Conservation (phyloP, 2,329 filamentous ascomycete species). For the Parascedosporium putredinis region DNA sequence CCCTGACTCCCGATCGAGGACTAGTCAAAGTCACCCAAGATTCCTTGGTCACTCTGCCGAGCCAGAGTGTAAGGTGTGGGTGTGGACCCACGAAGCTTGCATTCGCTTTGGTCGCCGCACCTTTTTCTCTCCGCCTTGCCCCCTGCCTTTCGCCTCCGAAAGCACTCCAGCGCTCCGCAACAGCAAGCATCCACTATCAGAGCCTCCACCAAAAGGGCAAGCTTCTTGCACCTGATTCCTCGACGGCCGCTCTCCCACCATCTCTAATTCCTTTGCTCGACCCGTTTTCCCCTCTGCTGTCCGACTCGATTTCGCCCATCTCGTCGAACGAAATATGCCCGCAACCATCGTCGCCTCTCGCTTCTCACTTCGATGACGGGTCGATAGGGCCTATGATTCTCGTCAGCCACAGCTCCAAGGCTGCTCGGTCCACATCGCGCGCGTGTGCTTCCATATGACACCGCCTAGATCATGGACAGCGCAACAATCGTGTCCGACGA, state of each 20-base stretch:
- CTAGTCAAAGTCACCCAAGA: neutral
- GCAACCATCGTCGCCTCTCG: neutral
- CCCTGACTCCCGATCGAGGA: neutral
- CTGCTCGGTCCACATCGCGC: neutral
- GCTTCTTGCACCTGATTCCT: no score
- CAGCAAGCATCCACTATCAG: no score
- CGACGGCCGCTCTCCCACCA: neutral
- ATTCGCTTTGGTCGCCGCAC: neutral
- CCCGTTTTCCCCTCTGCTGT: no score
- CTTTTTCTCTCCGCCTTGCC: slow-evolving; percentile 1
- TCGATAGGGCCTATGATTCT: neutral
- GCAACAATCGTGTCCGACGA: slow-evolving; percentile 39
- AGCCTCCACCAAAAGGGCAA: no score
- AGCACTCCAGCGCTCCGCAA: no score
- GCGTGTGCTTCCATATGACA: slow-evolving; percentile 12
- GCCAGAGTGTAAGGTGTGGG: neutral
- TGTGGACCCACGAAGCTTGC: neutral
- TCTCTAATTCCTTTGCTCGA: no score
- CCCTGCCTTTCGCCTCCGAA: no score
- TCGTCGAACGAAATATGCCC: slow-evolving; percentile 1
- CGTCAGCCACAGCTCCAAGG: slow-evolving; percentile 11
- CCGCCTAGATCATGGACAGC: slow-evolving; percentile 37
- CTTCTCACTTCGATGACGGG: neutral
- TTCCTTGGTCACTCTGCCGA: neutral
- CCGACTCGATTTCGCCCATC: no score